A percentile compares a stretch with the other conserved stretches of the same genome.
These are phyloP conservation scores for Solanum stenotomum DNA, from an alignment of 257 asterid genomes.

Conservation along the genomic window DNA sequence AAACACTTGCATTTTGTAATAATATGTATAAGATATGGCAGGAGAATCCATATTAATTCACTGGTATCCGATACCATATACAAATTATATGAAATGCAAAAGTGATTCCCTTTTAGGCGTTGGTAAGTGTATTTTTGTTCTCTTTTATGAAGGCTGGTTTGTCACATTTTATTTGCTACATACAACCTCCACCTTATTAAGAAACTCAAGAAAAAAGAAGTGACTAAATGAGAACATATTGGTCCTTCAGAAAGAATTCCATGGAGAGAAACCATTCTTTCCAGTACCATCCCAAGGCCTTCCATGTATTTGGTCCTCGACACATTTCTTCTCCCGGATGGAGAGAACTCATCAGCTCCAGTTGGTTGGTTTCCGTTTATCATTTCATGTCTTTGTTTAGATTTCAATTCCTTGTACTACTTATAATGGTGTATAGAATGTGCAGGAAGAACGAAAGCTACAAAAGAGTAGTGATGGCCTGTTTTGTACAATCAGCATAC, in stretches of 20 bases:
- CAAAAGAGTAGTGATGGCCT: slow-evolving; percentile 60
- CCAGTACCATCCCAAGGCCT: slow-evolving; percentile 24
- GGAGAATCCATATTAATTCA: neutral
- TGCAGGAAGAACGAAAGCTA: slow-evolving; percentile 65
- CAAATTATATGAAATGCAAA: neutral
- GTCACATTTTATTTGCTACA: neutral
- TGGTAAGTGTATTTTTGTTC: neutral
- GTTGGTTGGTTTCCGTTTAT: slow-evolving; percentile 18
- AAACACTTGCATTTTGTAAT: neutral
- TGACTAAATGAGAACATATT: neutral
- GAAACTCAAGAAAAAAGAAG: neutral
- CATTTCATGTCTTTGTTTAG: neutral
- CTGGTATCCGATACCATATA: neutral
- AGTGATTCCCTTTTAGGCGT: neutral
- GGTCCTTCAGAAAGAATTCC: neutral
- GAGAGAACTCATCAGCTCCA: slow-evolving; percentile 31
- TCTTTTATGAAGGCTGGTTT: neutral
- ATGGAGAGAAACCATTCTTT: neutral
- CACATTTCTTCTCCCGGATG: slow-evolving; percentile 27
- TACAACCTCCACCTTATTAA: neutral
- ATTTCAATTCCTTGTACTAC: neutral
- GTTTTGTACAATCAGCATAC: slow-evolving; percentile 71
- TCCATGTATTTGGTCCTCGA: slow-evolving; percentile 31
- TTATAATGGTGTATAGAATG: neutral
- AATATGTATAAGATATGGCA: neutral